Evolutionary conservation across 495 filamentous ascomycete species (phyloP).

Genomic region (Penicillium turbatum): DNA sequence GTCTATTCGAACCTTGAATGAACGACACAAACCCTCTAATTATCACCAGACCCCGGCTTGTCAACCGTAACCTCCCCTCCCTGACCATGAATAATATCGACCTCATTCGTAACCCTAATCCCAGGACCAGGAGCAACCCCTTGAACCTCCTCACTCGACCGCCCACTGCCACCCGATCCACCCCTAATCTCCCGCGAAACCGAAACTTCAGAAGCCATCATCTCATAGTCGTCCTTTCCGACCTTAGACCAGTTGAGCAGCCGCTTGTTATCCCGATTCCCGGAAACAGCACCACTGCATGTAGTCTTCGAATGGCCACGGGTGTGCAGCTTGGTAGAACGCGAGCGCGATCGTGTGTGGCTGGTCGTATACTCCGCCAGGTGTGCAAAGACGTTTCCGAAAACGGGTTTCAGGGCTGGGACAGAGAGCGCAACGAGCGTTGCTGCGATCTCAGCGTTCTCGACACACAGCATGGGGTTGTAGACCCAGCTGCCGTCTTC

Average conservation of each 20-base stretch:
- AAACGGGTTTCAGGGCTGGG: slow-evolving; percentile 42
- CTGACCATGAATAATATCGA: slow-evolving; percentile 6
- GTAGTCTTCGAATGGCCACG: slow-evolving; percentile 17
- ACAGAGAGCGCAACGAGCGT: slow-evolving; percentile 45
- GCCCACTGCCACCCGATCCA: neutral
- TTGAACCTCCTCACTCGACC: neutral
- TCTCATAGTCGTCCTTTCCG: slow-evolving; percentile 27
- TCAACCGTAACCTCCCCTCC: neutral
- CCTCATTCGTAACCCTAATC: slow-evolving; percentile 25
- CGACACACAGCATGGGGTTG: slow-evolving; percentile 42
- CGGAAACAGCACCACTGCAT: slow-evolving; percentile 11
- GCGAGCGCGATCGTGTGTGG: slow-evolving; percentile 23
- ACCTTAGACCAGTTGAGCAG: slow-evolving; percentile 24
- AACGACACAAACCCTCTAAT: neutral
- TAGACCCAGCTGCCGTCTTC: slow-evolving; percentile 43
- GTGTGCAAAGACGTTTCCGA: slow-evolving; percentile 29
- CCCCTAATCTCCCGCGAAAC: slow-evolving; percentile 11
- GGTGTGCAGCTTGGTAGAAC: slow-evolving; percentile 8
- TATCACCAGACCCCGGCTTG: neutral
- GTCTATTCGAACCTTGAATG: neutral
- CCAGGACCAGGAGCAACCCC: slow-evolving; percentile 7
- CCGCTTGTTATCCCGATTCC: slow-evolving; percentile 21
- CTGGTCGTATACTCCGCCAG: slow-evolving; percentile 25
- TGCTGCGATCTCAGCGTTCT: slow-evolving; percentile 41
- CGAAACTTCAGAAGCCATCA: slow-evolving; percentile 28